A percentile compares a stretch with the other conserved stretches of the same genome.
Conservation (phyloP, 1,139 yeast species). For the Scheffersomyces titani region DNA sequence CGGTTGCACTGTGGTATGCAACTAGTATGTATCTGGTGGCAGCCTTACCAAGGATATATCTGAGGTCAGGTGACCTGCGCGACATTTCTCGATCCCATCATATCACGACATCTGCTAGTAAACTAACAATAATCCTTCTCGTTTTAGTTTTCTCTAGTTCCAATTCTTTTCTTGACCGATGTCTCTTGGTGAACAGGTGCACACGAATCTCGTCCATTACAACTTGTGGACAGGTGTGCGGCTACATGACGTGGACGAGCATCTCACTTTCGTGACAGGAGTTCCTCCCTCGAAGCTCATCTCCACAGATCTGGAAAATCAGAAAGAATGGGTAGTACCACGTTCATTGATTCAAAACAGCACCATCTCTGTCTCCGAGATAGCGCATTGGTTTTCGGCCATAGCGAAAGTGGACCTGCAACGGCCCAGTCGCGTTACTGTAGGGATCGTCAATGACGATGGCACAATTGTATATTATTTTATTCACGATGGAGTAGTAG, state of each 20-base stretch:
- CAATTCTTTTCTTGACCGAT: not conserved
- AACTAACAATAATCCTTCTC: not conserved
- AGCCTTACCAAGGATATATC: not conserved
- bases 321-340: slow-evolving; percentile 40
- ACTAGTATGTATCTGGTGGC: not conserved
- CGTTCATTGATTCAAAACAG: slow-evolving; percentile 14
- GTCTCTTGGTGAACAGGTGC: slow-evolving; percentile 24
- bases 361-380: slow-evolving; percentile 21
- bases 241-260: slow-evolving; percentile 13
- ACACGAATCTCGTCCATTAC: slow-evolving; percentile 52
- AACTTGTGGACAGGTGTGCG: slow-evolving; percentile 53
- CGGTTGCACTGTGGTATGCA: not conserved
- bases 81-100: not conserved
- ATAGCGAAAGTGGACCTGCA: slow-evolving; percentile 2
- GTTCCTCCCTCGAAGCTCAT: slow-evolving; percentile 30
- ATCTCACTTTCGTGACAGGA: slow-evolving; percentile 24
- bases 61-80: not conserved
- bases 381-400: slow-evolving; percentile 8
- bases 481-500: slow-evolving; percentile 60
- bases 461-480: slow-evolving; percentile 70
- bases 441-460: slow-evolving; percentile 62
- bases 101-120: not conserved
- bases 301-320: slow-evolving; percentile 20
- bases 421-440: slow-evolving; percentile 44
- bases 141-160: not conserved